A percentile compares a stretch with the other conserved stretches of the same genome.
These are phyloP conservation scores for Curvularia hawaiiensis DNA, from an alignment of 2,329 filamentous ascomycete species.

Conservation along the genomic window DNA sequence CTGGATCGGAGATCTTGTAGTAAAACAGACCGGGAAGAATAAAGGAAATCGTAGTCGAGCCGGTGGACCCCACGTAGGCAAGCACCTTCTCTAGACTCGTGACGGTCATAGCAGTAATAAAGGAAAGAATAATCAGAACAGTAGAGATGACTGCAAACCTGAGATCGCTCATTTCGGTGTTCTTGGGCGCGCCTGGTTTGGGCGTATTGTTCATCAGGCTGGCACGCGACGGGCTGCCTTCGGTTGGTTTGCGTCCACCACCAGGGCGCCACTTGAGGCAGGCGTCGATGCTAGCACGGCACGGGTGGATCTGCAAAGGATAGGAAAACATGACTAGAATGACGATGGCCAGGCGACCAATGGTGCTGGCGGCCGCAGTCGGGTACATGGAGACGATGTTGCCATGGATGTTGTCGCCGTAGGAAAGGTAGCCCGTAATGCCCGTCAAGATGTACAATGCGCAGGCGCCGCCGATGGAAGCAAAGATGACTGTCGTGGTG, in stretches of 20 bases:
- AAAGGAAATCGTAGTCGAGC: slow-evolving; percentile 94
- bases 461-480: slow-evolving; percentile 88
- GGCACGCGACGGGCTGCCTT: slow-evolving; percentile 49
- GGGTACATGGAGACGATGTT: slow-evolving; percentile 82
- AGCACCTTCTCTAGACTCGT: slow-evolving; percentile 87
- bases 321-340: slow-evolving; percentile 96
- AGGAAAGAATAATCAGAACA: slow-evolving; percentile 80
- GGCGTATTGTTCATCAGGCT: slow-evolving; percentile 51
- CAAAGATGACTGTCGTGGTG: slow-evolving; percentile 76
- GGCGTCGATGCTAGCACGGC: slow-evolving; percentile 91
- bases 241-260: slow-evolving; percentile 39
- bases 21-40: slow-evolving; percentile 96
- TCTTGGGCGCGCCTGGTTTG: slow-evolving; percentile 21
- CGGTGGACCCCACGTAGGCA: slow-evolving; percentile 93
- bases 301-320: slow-evolving; percentile 93
- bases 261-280: slow-evolving; percentile 88
- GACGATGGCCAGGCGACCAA: slow-evolving; percentile 94
- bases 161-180: slow-evolving; percentile 75
- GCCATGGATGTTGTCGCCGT: slow-evolving; percentile 84
- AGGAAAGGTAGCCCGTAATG: slow-evolving; percentile 94
- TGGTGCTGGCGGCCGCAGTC: slow-evolving; percentile 80
- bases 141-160: slow-evolving; percentile 92
- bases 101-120: slow-evolving; percentile 88
- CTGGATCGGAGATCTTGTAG: slow-evolving; percentile 94
- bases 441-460: slow-evolving; percentile 88